phyloP scores from a whole-genome alignment of 2,329 filamentous ascomycete genomes.

The Pseudocercospora cruenta region DNA sequence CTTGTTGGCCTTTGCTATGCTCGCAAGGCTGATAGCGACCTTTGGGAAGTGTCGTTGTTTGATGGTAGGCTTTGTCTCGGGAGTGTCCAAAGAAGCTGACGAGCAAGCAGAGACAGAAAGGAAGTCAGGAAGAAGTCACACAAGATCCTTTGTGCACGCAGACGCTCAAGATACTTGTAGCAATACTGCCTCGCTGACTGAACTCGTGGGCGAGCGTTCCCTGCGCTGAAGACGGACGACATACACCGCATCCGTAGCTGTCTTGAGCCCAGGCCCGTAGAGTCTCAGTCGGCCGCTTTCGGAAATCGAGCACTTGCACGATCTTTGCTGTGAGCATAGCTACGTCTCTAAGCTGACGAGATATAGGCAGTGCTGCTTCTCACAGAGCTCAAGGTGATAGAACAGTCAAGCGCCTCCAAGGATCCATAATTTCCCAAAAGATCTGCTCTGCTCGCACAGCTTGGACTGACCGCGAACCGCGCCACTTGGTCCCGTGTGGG shows the following conservation, averaged over 20 bases:
- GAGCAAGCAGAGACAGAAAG: conserved; percentile 37
- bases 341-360: conserved; percentile 23
- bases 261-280: conserved; percentile 36
- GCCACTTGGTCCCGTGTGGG: conserved; percentile 39
- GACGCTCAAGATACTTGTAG: conserved; percentile 39
- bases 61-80: conserved; percentile 38
- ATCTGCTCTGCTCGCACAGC: conserved; percentile 33
- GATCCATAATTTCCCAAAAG: conserved; percentile 36
- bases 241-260: conserved; percentile 39
- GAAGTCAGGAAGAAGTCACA: conserved; percentile 35
- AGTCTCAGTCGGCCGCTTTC: conserved; percentile 39
- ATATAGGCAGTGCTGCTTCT: conserved; percentile 28
- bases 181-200: conserved; percentile 28
- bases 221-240: conserved; percentile 36
- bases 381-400: conserved; percentile 31
- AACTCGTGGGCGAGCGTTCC: conserved; percentile 9
- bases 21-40: conserved; percentile 20
- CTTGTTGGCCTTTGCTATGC: conserved; percentile 32
- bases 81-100: conserved; percentile 29
- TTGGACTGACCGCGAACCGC: conserved; percentile 34
- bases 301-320: conserved; percentile 34
- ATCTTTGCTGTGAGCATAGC: conserved; percentile 26
- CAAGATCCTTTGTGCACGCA: conserved; percentile 41
- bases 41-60: conserved; percentile 34
- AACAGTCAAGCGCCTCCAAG: conserved; percentile 29